A percentile compares a stretch with the other conserved stretches of the same genome.
These are phyloP conservation scores for Lizonia empirigonia DNA, from an alignment of 2,329 filamentous ascomycete genomes.

Conservation along the genomic window DNA sequence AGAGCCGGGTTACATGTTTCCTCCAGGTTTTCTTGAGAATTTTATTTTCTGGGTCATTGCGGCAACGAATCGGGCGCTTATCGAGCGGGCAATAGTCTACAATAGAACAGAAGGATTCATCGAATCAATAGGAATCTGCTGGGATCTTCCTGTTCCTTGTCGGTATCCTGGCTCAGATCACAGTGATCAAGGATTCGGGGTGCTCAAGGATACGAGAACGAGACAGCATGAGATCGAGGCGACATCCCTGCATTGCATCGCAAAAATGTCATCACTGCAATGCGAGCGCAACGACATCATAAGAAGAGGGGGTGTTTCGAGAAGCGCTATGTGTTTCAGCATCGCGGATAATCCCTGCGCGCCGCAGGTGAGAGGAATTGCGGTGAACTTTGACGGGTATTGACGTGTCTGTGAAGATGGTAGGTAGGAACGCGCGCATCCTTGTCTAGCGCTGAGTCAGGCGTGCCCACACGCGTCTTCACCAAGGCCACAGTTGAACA, in stretches of 20 bases:
- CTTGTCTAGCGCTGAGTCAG: slow-evolving; percentile 12
- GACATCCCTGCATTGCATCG: slow-evolving; percentile 4
- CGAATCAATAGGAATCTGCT: slow-evolving; percentile 12
- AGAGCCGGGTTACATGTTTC: background rate
- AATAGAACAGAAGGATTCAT: slow-evolving; percentile 4
- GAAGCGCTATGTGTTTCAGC: slow-evolving; percentile 6
- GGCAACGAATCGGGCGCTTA: slow-evolving; percentile 5
- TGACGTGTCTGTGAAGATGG: slow-evolving; percentile 10
- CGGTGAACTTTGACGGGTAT: slow-evolving; percentile 17
- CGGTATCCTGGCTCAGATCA: slow-evolving; percentile 14
- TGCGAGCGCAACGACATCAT: slow-evolving; percentile 10
- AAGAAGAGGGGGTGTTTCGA: slow-evolving; percentile 3
- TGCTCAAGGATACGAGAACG: slow-evolving; percentile 4
- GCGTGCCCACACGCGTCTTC: background rate
- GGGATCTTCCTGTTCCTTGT: slow-evolving; percentile 5
- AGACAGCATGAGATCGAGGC: slow-evolving; percentile 5
- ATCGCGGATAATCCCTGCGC: background rate
- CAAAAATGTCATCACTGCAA: slow-evolving; percentile 10
- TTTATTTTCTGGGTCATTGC: background rate
- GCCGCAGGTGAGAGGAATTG: slow-evolving; percentile 1
- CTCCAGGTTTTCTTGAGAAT: background rate
- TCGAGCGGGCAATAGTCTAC: background rate
- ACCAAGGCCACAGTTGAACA: background rate
- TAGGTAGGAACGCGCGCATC: background rate
- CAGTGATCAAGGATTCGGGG: background rate